These are phyloP conservation scores for Trichophaea hybrida DNA, from an alignment of 2,329 filamentous ascomycete species.

Conservation along the genomic window DNA sequence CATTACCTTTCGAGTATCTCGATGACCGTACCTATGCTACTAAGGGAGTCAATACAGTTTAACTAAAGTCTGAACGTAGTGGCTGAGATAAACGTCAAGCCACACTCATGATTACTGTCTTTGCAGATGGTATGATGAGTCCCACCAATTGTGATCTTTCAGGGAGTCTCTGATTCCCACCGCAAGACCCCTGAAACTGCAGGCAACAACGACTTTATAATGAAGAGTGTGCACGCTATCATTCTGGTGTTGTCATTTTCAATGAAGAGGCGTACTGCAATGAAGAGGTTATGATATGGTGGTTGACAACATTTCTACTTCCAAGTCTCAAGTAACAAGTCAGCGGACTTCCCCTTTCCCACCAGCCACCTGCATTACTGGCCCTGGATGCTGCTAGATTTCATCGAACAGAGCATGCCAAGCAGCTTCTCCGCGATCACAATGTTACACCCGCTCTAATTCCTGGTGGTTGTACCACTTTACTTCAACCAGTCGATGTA, in stretches of 20 bases:
- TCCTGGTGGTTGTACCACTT: conserved; percentile 2
- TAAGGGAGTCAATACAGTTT: conserved; percentile 2
- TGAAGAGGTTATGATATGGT: not conserved
- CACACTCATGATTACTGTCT: conserved; percentile 7
- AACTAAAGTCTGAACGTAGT: not conserved
- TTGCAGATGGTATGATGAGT: conserved; percentile 4
- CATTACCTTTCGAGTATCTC: conserved; percentile 11
- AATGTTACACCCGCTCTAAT: conserved; percentile 4
- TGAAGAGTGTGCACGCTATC: not conserved
- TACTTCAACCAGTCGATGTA: conserved; percentile 3
- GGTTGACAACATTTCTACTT: not conserved
- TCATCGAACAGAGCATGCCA: not conserved
- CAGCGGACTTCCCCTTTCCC: too few relatives aligned
- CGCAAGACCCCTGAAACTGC: not conserved
- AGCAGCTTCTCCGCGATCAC: not conserved
- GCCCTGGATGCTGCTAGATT: not conserved
- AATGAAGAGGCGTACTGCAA: conserved; percentile 5
- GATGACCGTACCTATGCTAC: conserved; percentile 3
- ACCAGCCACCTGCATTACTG: not conserved
- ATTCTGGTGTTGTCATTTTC: conserved; percentile 2
- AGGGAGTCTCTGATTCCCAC: not conserved
- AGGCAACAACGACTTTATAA: conserved; percentile 27
- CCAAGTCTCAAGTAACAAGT: not conserved
- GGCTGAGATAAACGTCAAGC: conserved; percentile 12
- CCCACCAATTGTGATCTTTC: conserved; percentile 4